Evolutionary conservation across 1,284 basidiomycete genomes (phyloP).

Genomic region (Fomitopsis pinicola): DNA sequence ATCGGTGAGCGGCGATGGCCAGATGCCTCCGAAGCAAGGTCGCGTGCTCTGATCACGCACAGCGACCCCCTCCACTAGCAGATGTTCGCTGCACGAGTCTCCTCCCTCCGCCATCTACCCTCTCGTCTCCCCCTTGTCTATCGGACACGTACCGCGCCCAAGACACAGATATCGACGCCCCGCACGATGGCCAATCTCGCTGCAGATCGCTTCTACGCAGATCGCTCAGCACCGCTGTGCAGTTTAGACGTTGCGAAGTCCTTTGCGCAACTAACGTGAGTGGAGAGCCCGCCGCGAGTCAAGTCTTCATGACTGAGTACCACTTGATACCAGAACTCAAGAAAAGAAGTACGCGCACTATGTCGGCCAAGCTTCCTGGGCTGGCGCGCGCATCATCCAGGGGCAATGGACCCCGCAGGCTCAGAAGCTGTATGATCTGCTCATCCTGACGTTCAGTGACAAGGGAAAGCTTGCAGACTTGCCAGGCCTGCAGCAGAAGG

Average conservation of each 20-base stretch:
- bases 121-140: not conserved
- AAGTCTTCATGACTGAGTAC: not conserved
- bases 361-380: constrained; percentile 69
- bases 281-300: not conserved
- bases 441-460: constrained; percentile 65
- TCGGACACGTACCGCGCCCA: not conserved
- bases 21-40: not conserved
- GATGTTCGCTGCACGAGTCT: not conserved
- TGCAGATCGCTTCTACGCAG: constrained; percentile 66
- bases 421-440: constrained; percentile 59
- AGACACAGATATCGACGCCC: constrained; percentile 1
- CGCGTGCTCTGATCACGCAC: constrained; percentile 1
- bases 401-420: constrained; percentile 73
- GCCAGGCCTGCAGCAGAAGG: constrained; percentile 42
- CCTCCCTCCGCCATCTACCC: not conserved
- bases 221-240: constrained; percentile 64
- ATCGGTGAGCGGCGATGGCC: not conserved
- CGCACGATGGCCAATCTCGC: constrained; percentile 33
- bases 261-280: constrained; percentile 64
- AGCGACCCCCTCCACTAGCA: not conserved
- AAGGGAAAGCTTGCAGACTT: constrained; percentile 57
- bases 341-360: constrained; percentile 79
- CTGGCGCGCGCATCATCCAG: constrained; percentile 78
- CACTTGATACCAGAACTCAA: constrained; percentile 39
- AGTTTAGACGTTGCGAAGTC: constrained; percentile 60